Percentiles rank a stretch among this genome's conserved stretches.
Evolutionary conservation across 192 early-diverging fungal species (phyloP).

Genomic region (Umbelopsis ramanniana): DNA sequence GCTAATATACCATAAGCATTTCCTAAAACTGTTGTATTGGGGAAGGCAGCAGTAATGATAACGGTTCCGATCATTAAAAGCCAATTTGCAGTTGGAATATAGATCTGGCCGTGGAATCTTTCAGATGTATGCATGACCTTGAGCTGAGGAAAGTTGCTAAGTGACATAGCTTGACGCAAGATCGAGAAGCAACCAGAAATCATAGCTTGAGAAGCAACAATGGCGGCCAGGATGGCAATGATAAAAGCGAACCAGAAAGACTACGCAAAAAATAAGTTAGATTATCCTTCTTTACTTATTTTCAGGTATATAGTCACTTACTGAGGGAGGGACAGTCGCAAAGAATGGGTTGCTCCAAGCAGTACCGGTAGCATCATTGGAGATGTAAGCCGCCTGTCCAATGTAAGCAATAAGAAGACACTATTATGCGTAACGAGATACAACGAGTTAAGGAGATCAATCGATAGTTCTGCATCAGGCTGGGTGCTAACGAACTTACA

Average conservation of each 20-base stretch:
- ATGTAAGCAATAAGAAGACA: constrained; percentile 50
- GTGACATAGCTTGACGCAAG: constrained; percentile 57
- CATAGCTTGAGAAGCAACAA: constrained; percentile 62
- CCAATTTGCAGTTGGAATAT: constrained; percentile 57
- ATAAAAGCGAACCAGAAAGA: constrained; percentile 50
- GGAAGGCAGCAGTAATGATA: constrained; percentile 44
- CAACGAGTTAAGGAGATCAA: background rate
- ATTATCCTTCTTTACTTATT: background rate
- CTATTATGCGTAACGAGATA: background rate
- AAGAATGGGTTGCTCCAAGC: constrained; percentile 27
- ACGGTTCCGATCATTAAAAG: constrained; percentile 46
- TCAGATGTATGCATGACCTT: constrained; percentile 46
- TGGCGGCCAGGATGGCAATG: constrained; percentile 57
- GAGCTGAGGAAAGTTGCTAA: constrained; percentile 52
- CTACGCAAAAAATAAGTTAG: constrained; percentile 17
- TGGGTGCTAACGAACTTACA: background rate
- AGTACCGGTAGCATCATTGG: constrained; percentile 18
- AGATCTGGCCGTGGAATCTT: constrained; percentile 43
- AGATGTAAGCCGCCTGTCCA: constrained; percentile 44
- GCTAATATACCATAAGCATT: constrained; percentile 48
- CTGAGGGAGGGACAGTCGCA: constrained; percentile 41
- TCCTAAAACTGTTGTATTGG: constrained; percentile 40
- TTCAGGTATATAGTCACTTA: background rate
- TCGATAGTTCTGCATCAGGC: too few relatives aligned
- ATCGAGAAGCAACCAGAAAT: constrained; percentile 58